phyloP scores from a whole-genome alignment of 1,139 yeast genomes.

The Debaryomyces nepalensis region DNA sequence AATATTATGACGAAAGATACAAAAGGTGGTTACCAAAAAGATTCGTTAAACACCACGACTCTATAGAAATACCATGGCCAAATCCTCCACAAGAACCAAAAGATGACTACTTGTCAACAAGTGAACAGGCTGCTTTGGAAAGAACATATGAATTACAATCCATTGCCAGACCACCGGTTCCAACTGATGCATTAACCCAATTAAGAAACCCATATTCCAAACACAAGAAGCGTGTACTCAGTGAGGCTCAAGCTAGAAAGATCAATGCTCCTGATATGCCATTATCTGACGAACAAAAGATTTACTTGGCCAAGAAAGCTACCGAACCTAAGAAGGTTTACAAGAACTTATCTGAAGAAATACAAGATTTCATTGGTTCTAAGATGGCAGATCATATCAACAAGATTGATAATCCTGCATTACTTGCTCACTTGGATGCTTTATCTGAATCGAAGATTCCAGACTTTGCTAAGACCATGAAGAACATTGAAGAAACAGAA shows the following conservation, averaged over 20 bases:
- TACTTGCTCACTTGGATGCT: slow-evolving; percentile 46
- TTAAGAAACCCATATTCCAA: slow-evolving; percentile 74
- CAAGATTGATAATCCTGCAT: slow-evolving; percentile 42
- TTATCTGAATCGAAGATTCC: slow-evolving; percentile 37
- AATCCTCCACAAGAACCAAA: slow-evolving; percentile 64
- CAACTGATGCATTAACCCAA: slow-evolving; percentile 64
- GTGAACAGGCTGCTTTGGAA: slow-evolving; percentile 62
- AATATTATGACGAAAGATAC: slow-evolving; percentile 75
- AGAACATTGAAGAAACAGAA: slow-evolving; percentile 20
- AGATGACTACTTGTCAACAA: slow-evolving; percentile 64
- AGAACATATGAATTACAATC: slow-evolving; percentile 78
- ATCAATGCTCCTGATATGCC: slow-evolving; percentile 82
- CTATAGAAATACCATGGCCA: slow-evolving; percentile 88
- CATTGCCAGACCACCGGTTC: slow-evolving; percentile 69
- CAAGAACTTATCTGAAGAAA: slow-evolving; percentile 64
- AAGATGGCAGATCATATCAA: slow-evolving; percentile 63
- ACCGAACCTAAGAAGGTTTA: slow-evolving; percentile 50
- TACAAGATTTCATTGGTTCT: slow-evolving; percentile 70
- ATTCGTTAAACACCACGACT: slow-evolving; percentile 69
- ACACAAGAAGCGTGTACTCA: slow-evolving; percentile 59
- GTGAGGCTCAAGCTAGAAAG: slow-evolving; percentile 64
- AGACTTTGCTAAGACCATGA: slow-evolving; percentile 37
- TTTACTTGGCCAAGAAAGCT: slow-evolving; percentile 62
- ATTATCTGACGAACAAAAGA: slow-evolving; percentile 62
- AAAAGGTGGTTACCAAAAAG: slow-evolving; percentile 78